Evolutionary conservation across 306 rosid species (phyloP).

Genomic region (Cucumis cinereus): DNA sequence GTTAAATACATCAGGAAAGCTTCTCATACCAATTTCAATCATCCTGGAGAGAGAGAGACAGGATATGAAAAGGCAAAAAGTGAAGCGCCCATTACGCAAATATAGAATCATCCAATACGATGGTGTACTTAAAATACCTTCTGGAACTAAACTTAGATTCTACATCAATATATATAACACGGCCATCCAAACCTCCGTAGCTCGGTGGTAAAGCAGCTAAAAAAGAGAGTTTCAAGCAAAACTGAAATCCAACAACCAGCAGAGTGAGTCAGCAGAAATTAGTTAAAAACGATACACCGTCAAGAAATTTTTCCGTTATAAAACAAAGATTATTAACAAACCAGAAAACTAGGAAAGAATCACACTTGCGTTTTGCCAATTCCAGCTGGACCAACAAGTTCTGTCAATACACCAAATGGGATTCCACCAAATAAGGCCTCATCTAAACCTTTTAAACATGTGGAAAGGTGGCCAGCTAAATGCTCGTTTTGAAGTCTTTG

Average conservation of each 20-base stretch:
- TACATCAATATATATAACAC: slow-evolving; percentile 66
- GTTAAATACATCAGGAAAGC: slow-evolving; percentile 77
- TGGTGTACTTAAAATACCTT: slow-evolving; percentile 35
- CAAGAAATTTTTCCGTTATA: neutral
- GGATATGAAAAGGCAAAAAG: neutral
- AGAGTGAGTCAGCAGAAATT: neutral
- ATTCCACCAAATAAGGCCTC: slow-evolving; percentile 78
- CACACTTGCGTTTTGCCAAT: slow-evolving; percentile 82
- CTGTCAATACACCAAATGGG: slow-evolving; percentile 85
- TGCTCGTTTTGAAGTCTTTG: slow-evolving; percentile 49
- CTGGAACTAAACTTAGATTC: slow-evolving; percentile 80
- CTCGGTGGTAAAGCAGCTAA: slow-evolving; percentile 52
- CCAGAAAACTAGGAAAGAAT: neutral
- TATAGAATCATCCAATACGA: neutral
- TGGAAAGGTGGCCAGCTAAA: slow-evolving; percentile 72
- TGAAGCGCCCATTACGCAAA: slow-evolving; percentile 9
- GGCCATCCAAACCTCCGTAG: slow-evolving; percentile 80
- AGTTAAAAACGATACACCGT: neutral
- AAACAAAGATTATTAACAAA: neutral
- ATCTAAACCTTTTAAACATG: slow-evolving; percentile 72
- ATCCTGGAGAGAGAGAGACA: slow-evolving; percentile 28
- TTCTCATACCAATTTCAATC: slow-evolving; percentile 71
- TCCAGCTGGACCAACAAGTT: slow-evolving; percentile 96
- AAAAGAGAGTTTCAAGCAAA: slow-evolving; percentile 85
- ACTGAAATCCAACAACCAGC: slow-evolving; percentile 28